Percentiles rank a stretch among this genome's conserved stretches.
These are phyloP conservation scores for Hymenoscyphus salicellus DNA, from an alignment of 2,329 filamentous ascomycete genomes.

Conservation along the genomic window DNA sequence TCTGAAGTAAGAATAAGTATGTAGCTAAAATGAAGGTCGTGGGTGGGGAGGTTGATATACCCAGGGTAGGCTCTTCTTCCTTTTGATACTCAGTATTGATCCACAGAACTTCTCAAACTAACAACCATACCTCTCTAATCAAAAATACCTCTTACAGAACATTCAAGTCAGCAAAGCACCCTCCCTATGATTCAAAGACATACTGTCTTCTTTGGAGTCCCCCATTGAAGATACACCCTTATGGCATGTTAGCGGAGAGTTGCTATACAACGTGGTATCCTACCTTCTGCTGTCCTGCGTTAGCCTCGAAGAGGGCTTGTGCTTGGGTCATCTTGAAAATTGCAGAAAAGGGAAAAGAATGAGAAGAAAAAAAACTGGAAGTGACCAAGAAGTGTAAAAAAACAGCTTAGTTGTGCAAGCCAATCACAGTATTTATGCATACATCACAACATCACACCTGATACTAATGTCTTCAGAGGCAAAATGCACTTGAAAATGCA, in stretches of 20 bases:
- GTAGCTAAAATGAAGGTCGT: not conserved
- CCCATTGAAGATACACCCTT: not conserved
- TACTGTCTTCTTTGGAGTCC: not conserved
- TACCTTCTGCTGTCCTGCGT: not conserved
- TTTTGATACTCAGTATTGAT: not conserved
- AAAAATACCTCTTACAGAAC: not conserved
- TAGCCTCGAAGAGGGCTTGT: not conserved
- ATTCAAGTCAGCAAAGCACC: not conserved
- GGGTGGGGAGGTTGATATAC: not conserved
- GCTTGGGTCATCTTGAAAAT: not conserved
- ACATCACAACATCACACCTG: not conserved
- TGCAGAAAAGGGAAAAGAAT: not conserved
- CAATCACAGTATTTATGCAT: not conserved
- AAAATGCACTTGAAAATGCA: not conserved
- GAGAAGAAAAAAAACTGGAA: not conserved
- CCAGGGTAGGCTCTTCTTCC: not conserved
- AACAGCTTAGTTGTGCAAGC: not conserved
- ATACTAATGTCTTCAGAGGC: not conserved
- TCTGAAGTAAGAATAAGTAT: not conserved
- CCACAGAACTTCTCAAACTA: not conserved
- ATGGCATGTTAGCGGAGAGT: not conserved
- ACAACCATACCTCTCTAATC: not conserved
- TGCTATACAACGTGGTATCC: not conserved
- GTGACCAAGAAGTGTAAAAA: not conserved
- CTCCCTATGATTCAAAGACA: not conserved